Percentiles rank a stretch among this genome's conserved stretches.
phyloP scores from a whole-genome alignment of 768 basidiomycete species.

The Crassisporium funariophilum region DNA sequence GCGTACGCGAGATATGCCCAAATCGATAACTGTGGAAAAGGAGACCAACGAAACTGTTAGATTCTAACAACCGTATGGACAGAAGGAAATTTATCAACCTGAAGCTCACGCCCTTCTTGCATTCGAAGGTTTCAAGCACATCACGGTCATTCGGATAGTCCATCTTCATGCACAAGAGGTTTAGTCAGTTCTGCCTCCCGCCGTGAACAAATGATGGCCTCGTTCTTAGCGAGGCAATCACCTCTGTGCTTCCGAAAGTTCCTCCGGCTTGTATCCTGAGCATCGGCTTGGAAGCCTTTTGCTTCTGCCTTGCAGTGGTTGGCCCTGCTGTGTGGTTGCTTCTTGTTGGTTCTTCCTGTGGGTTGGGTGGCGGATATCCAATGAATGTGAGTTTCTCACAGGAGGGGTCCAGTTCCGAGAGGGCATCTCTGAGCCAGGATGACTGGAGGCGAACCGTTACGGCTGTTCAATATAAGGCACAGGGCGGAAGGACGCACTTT shows the following conservation, averaged over 20 bases:
- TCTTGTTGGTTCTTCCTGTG: constrained; percentile 12
- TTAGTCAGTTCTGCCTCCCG: no score
- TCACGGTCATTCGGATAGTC: constrained; percentile 95
- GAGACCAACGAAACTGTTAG: not conserved
- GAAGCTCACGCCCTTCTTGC: constrained; percentile 63
- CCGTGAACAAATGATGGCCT: no score
- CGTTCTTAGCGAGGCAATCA: no score
- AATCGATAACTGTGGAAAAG: constrained; percentile 70
- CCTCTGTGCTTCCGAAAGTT: constrained; percentile 85
- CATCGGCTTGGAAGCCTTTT: constrained; percentile 47
- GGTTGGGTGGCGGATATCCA: constrained; percentile 58
- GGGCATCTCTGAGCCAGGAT: constrained; percentile 91
- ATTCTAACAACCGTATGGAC: not conserved
- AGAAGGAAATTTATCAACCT: constrained; percentile 50
- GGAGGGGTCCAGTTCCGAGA: constrained; percentile 88
- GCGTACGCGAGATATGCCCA: constrained; percentile 68
- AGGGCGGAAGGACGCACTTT: constrained; percentile 49
- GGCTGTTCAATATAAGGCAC: not conserved
- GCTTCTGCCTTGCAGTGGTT: constrained; percentile 15
- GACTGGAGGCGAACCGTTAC: constrained; percentile 43
- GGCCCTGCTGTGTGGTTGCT: constrained; percentile 24
- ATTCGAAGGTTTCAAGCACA: constrained; percentile 90
- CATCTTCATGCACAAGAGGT: constrained; percentile 57
- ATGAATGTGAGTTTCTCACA: constrained; percentile 85
- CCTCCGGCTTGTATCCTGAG: constrained; percentile 83